These are phyloP conservation scores for Marasmius tenuissimus DNA, from an alignment of 1,284 basidiomycete species.

Conservation along the genomic window DNA sequence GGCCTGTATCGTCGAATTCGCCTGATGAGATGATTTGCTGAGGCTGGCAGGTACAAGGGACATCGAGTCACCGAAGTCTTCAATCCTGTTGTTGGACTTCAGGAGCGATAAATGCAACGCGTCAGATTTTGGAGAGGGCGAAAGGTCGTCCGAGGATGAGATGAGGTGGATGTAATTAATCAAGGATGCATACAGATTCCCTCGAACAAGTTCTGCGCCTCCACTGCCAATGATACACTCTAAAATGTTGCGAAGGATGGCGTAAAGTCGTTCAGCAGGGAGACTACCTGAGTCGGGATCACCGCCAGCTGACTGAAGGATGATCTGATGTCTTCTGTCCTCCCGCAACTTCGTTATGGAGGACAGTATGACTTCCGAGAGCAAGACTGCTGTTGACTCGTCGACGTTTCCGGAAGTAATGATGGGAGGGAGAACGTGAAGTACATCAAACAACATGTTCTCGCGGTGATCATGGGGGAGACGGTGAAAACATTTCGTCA, in stretches of 20 bases:
- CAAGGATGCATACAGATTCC: constrained; percentile 91
- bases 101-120: constrained; percentile 15
- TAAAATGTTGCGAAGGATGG: constrained; percentile 76
- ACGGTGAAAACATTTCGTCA: constrained; percentile 82
- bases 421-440: constrained; percentile 71
- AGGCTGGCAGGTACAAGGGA: constrained; percentile 26
- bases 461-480: constrained; percentile 81
- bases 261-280: constrained; percentile 78
- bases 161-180: constrained; percentile 87
- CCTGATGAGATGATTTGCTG: constrained; percentile 19
- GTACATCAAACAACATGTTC: constrained; percentile 84
- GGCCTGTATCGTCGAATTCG: constrained; percentile 50
- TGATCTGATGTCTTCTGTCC: constrained; percentile 66
- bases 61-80: constrained; percentile 33
- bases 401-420: constrained; percentile 62
- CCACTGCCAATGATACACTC: constrained; percentile 79
- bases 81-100: constrained; percentile 34
- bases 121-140: neutral
- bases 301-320: constrained; percentile 62
- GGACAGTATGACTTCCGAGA: constrained; percentile 82
- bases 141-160: constrained; percentile 25
- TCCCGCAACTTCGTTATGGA: constrained; percentile 84
- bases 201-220: constrained; percentile 88
- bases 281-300: constrained; percentile 65
- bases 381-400: constrained; percentile 73